Evolutionary conservation across 1,284 basidiomycete species (phyloP).

Genomic region (Wallemia mellicola): DNA sequence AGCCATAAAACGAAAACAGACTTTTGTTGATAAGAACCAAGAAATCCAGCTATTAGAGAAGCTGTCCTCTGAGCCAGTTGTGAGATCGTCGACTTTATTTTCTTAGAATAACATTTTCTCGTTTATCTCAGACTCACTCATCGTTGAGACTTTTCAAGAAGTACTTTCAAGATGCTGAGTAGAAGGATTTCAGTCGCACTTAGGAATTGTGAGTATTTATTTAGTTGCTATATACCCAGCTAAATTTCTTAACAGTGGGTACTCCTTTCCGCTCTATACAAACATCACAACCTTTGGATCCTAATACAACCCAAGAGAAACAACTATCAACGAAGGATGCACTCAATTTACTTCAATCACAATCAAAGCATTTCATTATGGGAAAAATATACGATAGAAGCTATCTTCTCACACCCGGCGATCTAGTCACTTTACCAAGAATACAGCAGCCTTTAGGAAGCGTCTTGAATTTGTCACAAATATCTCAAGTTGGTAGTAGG

Average conservation of each 20-base stretch:
- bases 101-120: background rate
- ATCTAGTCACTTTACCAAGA: background rate
- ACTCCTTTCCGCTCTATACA: too few species aligned
- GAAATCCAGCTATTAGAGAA: slow-evolving; percentile 77
- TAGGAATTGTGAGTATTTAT: too few species aligned
- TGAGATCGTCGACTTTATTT: slow-evolving; percentile 37
- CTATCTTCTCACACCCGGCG: background rate
- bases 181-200: background rate
- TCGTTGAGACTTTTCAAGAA: background rate
- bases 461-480: background rate
- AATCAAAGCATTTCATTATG: background rate
- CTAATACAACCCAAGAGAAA: background rate
- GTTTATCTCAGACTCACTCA: background rate
- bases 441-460: background rate
- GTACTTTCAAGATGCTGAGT: background rate
- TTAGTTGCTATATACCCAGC: too few species aligned
- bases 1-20: slow-evolving; percentile 8
- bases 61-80: slow-evolving; percentile 59
- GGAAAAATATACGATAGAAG: background rate
- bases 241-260: too few species aligned
- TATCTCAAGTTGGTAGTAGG: background rate
- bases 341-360: background rate
- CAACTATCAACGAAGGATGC: background rate
- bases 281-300: too few species aligned
- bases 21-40: slow-evolving; percentile 72